Evolutionary conservation across 768 basidiomycete species (phyloP).

Genomic region (Amanita exitialis): DNA sequence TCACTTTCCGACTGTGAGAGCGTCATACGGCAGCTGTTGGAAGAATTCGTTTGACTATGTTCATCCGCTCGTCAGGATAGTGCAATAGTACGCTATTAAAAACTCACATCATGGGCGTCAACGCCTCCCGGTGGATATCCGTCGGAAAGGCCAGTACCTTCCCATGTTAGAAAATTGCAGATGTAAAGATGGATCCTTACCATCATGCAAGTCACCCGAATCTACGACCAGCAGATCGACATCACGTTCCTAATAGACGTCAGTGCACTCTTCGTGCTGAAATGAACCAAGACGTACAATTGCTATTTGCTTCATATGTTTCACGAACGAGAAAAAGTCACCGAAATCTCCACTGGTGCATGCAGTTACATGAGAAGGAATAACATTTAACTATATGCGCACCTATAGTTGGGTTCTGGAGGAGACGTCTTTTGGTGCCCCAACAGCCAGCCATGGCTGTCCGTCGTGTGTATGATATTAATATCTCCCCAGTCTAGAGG

Average conservation of each 20-base stretch:
- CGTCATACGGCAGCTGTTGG: no score
- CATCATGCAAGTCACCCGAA: slow-evolving; percentile 69
- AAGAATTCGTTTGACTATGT: no score
- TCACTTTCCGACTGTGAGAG: slow-evolving; percentile 17
- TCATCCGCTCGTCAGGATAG: no score
- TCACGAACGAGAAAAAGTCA: slow-evolving; percentile 59
- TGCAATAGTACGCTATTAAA: no score
- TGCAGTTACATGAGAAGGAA: no score
- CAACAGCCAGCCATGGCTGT: slow-evolving; percentile 62
- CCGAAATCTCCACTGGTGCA: slow-evolving; percentile 36
- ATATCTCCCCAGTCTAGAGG: slow-evolving; percentile 81
- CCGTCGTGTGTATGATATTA: slow-evolving; percentile 81
- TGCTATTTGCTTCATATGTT: slow-evolving; percentile 73
- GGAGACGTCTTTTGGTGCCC: slow-evolving; percentile 69
- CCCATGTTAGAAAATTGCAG: neutral
- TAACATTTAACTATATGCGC: neutral
- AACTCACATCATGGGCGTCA: no score
- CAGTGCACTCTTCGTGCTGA: neutral
- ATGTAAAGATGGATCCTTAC: slow-evolving; percentile 14
- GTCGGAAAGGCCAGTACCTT: slow-evolving; percentile 73
- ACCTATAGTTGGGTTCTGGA: slow-evolving; percentile 72
- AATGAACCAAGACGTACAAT: slow-evolving; percentile 20
- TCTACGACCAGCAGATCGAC: slow-evolving; percentile 81
- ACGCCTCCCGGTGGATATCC: slow-evolving; percentile 43
- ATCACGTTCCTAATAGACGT: slow-evolving; percentile 37